Conservation (phyloP, 2,329 filamentous ascomycete species). For the Trichoderma cornu-damae region DNA sequence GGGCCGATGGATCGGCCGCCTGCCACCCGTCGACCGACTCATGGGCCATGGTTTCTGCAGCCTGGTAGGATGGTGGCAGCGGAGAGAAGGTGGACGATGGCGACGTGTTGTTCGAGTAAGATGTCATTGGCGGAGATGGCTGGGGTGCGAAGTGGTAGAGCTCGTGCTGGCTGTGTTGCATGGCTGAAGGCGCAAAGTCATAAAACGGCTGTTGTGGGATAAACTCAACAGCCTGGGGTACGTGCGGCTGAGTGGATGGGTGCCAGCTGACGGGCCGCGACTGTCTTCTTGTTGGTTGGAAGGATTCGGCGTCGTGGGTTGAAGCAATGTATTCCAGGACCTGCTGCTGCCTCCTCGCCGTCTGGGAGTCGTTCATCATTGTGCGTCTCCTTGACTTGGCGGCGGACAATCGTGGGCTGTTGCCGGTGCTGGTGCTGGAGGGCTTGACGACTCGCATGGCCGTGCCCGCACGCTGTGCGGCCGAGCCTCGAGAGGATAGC, state of each 20-base stretch:
- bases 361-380: conserved; percentile 46
- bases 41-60: conserved; percentile 37
- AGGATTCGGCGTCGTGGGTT: conserved; percentile 7
- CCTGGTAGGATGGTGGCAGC: conserved; percentile 43
- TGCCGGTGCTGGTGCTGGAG: conserved; percentile 61
- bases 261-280: conserved; percentile 71
- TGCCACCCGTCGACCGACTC: conserved; percentile 38
- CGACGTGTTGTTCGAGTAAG: conserved; percentile 55
- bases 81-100: conserved; percentile 53
- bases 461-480: conserved; percentile 45
- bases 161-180: conserved; percentile 40
- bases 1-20: conserved; percentile 29
- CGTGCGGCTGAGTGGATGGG: conserved; percentile 51
- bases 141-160: conserved; percentile 39
- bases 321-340: conserved; percentile 35
- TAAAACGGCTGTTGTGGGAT: conserved; percentile 37
- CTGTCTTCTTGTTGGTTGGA: conserved; percentile 23
- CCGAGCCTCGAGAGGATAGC: conserved; percentile 46
- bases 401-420: conserved; percentile 56
- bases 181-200: conserved; percentile 34
- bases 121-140: conserved; percentile 48
- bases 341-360: conserved; percentile 44
- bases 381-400: conserved; percentile 51
- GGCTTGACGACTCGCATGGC: conserved; percentile 61
- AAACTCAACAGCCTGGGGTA: conserved; percentile 36